Percentiles rank a stretch among this genome's conserved stretches.
phyloP scores from a whole-genome alignment of 2,329 filamentous ascomycete genomes.

The Exophiala viscosa region DNA sequence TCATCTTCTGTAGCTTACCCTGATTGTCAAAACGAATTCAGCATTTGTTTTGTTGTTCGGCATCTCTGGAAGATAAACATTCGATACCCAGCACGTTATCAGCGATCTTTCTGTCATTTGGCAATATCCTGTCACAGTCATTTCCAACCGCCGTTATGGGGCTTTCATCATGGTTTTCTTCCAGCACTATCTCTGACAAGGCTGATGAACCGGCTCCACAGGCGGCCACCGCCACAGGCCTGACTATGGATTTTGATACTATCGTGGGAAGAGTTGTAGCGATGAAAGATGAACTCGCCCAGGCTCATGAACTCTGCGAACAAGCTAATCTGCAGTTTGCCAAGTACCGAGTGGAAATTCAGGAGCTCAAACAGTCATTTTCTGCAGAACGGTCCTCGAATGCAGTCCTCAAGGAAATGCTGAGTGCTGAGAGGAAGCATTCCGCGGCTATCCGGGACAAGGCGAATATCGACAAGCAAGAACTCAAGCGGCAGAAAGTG shows the following conservation, averaged over 20 bases:
- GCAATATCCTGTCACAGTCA: neutral
- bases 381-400: neutral
- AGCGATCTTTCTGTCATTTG: no score
- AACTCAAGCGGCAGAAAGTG: constrained; percentile 4
- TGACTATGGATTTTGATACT: constrained; percentile 12
- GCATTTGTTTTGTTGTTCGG: no score
- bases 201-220: neutral
- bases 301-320: constrained; percentile 16
- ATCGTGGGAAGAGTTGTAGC: constrained; percentile 17
- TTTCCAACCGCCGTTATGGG: constrained; percentile 5
- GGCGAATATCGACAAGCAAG: neutral
- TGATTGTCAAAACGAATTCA: no score
- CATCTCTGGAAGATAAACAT: no score
- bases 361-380: constrained; percentile 9
- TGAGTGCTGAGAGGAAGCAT: constrained; percentile 5
- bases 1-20: no score
- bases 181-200: neutral
- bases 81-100: no score
- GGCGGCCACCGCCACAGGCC: neutral
- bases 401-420: neutral
- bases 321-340: constrained; percentile 20
- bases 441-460: neutral
- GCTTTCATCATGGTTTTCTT: constrained; percentile 7
- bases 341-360: constrained; percentile 12
- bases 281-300: constrained; percentile 10